Percentiles rank a stretch among this genome's conserved stretches.
Conservation (phyloP, 768 basidiomycete species). For the Mrakia blollopis region DNA sequence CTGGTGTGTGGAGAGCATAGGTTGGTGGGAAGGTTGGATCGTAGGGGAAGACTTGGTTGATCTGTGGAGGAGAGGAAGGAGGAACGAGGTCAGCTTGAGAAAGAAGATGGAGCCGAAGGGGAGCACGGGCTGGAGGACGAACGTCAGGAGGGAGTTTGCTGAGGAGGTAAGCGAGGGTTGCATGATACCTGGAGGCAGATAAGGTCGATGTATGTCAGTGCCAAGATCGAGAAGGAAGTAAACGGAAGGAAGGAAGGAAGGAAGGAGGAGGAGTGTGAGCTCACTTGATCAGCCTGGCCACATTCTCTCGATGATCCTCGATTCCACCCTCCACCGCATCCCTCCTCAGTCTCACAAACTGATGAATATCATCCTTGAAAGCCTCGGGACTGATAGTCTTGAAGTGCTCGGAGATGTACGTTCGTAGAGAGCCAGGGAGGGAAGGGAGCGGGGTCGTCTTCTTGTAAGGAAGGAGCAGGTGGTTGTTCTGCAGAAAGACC, state of each 20-base stretch:
- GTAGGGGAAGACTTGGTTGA: slow-evolving; percentile 41
- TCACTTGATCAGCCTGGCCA: slow-evolving; percentile 54
- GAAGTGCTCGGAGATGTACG: slow-evolving; percentile 60
- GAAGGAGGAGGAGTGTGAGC: slow-evolving; percentile 39
- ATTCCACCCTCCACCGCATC: slow-evolving; percentile 53
- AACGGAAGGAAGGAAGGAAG: not conserved
- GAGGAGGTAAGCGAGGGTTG: slow-evolving; percentile 75
- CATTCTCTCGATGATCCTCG: slow-evolving; percentile 45
- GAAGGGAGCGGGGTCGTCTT: slow-evolving; percentile 58
- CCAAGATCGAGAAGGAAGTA: not conserved
- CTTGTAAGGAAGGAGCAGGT: slow-evolving; percentile 70
- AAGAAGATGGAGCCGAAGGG: not conserved
- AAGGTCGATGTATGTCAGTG: not conserved
- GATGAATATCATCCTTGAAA: slow-evolving; percentile 68
- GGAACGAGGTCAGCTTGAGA: not conserved
- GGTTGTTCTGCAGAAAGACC: slow-evolving; percentile 52
- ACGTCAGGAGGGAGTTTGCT: slow-evolving; percentile 81
- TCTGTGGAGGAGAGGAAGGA: slow-evolving; percentile 34
- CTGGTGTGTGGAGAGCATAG: slow-evolving; percentile 46
- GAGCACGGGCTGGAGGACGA: slow-evolving; percentile 40
- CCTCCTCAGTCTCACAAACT: slow-evolving; percentile 64
- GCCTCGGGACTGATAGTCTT: slow-evolving; percentile 74
- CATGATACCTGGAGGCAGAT: slow-evolving; percentile 65
- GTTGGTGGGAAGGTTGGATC: slow-evolving; percentile 52
- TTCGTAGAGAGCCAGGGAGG: slow-evolving; percentile 40